A percentile compares a stretch with the other conserved stretches of the same genome.
These are phyloP conservation scores for Fusarium clavum DNA, from an alignment of 2,329 filamentous ascomycete genomes.

Conservation along the genomic window DNA sequence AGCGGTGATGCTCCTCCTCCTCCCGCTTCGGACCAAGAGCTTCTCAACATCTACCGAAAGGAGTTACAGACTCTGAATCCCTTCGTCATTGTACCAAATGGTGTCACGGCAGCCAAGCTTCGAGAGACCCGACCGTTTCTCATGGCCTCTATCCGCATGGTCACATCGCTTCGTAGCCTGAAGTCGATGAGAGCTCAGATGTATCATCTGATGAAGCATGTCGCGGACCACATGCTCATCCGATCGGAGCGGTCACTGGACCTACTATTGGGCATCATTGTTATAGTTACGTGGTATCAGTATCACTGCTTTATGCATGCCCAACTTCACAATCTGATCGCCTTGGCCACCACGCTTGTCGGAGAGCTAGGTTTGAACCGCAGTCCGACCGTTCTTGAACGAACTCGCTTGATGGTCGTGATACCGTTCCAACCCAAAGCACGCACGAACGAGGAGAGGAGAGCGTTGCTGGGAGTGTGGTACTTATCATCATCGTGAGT, in stretches of 20 bases:
- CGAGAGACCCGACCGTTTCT: conserved; percentile 59
- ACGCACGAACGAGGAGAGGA: conserved; percentile 63
- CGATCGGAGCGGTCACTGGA: conserved; percentile 63
- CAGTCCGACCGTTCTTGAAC: conserved; percentile 55
- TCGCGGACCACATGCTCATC: conserved; percentile 62
- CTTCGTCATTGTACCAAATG: conserved; percentile 58
- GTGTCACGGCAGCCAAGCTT: conserved; percentile 53
- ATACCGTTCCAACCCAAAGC: conserved; percentile 53
- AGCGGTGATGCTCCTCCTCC: conserved; percentile 54
- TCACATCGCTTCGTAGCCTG: conserved; percentile 60
- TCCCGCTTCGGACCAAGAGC: conserved; percentile 59
- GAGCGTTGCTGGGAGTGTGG: conserved; percentile 65
- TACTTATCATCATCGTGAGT: conserved; percentile 65
- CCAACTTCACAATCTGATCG: conserved; percentile 63
- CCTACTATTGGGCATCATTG: conserved; percentile 60
- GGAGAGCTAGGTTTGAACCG: conserved; percentile 61
- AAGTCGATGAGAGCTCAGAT: conserved; percentile 63
- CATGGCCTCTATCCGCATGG: conserved; percentile 62
- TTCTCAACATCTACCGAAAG: conserved; percentile 59
- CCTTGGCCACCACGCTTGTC: conserved; percentile 60
- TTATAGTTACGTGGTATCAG: conserved; percentile 64
- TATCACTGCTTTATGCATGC: conserved; percentile 66
- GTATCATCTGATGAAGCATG: conserved; percentile 58
- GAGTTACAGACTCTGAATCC: conserved; percentile 59
- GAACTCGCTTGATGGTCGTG: conserved; percentile 57